Evolutionary conservation across 805 yeast genomes (phyloP).

Genomic region (Candida namnaoensis): DNA sequence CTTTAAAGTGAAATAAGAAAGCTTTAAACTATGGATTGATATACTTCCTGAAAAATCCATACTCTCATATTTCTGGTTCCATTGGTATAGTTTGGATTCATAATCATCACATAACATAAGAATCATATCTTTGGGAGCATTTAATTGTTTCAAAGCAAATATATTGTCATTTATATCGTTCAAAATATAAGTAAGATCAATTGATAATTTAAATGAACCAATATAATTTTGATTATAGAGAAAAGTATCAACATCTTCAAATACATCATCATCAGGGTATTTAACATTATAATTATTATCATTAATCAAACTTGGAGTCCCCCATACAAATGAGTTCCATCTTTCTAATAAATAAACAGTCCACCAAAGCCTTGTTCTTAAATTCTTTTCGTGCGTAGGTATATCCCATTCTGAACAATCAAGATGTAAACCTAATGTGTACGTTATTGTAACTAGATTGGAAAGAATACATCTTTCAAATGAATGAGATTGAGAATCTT

Average conservation of each 20-base stretch:
- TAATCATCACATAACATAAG: background rate
- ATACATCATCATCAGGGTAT: slow-evolving; percentile 1
- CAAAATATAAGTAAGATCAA: slow-evolving; percentile 3
- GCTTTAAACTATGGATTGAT: background rate
- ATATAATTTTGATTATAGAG: background rate
- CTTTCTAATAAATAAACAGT: slow-evolving; percentile 70
- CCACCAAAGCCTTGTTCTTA: slow-evolving; percentile 71
- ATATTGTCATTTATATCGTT: slow-evolving; percentile 1
- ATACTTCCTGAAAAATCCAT: background rate
- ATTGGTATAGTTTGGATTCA: background rate
- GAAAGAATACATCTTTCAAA: slow-evolving; percentile 5
- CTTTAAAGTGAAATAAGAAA: slow-evolving; percentile 3
- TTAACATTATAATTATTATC: slow-evolving; percentile 2
- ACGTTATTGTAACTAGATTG: slow-evolving; percentile 2
- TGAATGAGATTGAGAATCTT: slow-evolving; percentile 6
- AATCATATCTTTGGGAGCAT: background rate
- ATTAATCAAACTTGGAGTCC: slow-evolving; percentile 5
- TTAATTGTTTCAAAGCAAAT: slow-evolving; percentile 1
- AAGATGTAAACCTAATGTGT: slow-evolving; percentile 4
- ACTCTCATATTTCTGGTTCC: background rate
- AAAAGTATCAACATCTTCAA: slow-evolving; percentile 1
- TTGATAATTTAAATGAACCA: slow-evolving; percentile 1
- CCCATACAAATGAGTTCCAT: slow-evolving; percentile 7
- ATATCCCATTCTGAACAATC: slow-evolving; percentile 6
- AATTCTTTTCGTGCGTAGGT: slow-evolving; percentile 4